Conservation (phyloP, 192 early-diverging fungal species). For the Lobosporangium transversale region DNA sequence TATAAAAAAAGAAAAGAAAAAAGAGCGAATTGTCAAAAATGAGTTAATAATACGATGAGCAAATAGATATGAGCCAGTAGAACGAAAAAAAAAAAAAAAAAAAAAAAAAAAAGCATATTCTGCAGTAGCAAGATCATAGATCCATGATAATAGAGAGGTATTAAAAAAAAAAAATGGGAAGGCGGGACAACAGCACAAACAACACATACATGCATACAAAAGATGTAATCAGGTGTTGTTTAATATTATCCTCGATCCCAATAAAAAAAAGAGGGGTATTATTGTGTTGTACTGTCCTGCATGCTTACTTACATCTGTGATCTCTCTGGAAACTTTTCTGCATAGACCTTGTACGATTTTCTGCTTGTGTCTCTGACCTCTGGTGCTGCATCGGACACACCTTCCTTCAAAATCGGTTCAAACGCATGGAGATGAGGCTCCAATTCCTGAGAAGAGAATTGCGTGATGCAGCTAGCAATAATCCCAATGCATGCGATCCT, state of each 20-base stretch:
- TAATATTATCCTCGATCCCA: no score
- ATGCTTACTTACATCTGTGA: constrained; percentile 49
- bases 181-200: not conserved
- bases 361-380: constrained; percentile 60
- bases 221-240: no score
- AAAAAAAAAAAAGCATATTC: no score
- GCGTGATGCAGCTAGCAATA: constrained; percentile 63
- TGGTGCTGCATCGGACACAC: constrained; percentile 59
- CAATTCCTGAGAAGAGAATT: constrained; percentile 65
- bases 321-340: constrained; percentile 56
- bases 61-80: not conserved
- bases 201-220: no score
- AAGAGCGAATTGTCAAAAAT: not conserved
- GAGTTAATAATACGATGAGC: not conserved
- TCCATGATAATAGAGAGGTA: no score
- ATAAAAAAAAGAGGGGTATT: no score
- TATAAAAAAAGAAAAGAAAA: not conserved
- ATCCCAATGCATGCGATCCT: constrained; percentile 51
- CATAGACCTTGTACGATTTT: constrained; percentile 59
- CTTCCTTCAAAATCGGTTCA: constrained; percentile 58
- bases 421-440: constrained; percentile 54
- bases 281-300: no score
- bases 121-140: no score
- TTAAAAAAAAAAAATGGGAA: not conserved
- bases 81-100: no score